Percentiles rank a stretch among this genome's conserved stretches.
These are phyloP conservation scores for Thraustochytrium striatum DNA, from an alignment of 352 stramenopile genomes.

Conservation along the genomic window DNA sequence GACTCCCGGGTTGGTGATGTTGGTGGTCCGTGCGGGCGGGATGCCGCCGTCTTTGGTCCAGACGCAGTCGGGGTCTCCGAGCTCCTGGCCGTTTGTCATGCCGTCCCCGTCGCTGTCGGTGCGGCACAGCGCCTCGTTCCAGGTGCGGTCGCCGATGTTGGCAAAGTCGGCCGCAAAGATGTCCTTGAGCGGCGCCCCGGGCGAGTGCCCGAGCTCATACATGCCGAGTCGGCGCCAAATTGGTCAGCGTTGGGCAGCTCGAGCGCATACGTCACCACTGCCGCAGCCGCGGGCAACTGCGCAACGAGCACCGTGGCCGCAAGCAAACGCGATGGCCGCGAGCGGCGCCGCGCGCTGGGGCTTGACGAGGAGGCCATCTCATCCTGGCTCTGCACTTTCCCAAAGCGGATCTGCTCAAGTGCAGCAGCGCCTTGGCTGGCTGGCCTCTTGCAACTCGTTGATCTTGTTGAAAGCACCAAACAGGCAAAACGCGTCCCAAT, in stretches of 20 bases:
- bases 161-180: not conserved
- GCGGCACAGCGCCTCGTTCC: constrained; percentile 57
- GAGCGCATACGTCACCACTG: no score
- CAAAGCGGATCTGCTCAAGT: no score
- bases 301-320: no score
- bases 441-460: no score
- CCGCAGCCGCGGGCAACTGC: no score
- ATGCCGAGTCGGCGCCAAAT: not conserved
- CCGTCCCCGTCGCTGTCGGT: constrained; percentile 72
- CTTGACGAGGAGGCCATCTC: no score
- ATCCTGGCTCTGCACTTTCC: no score
- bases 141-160: not conserved
- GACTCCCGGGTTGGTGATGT: constrained; percentile 28
- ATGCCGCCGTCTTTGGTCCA: constrained; percentile 59
- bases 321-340: no score
- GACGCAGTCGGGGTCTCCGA: constrained; percentile 75
- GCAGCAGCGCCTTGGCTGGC: no score
- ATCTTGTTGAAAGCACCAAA: no score
- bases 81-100: constrained; percentile 75
- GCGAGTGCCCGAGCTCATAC: not conserved
- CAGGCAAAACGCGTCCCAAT: no score
- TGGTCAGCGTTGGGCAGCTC: not conserved
- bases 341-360: no score
- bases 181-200: not conserved
- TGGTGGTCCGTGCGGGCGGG: not conserved